These are phyloP conservation scores for Vanrija pseudolonga DNA, from an alignment of 1,284 basidiomycete genomes.

Conservation along the genomic window DNA sequence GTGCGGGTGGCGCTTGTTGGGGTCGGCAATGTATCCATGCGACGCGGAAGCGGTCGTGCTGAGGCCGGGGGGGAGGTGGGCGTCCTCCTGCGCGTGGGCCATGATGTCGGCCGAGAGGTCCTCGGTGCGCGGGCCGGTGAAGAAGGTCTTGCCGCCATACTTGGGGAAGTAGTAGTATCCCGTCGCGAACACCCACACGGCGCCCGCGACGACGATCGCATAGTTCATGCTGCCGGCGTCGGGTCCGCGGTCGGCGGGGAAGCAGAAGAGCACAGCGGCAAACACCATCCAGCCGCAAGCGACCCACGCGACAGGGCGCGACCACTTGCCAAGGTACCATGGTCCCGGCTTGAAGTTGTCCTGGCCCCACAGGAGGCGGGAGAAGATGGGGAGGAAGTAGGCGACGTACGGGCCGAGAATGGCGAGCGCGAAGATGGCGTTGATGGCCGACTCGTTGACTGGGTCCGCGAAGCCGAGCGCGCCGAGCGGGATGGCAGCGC, in stretches of 20 bases:
- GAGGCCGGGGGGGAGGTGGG: too few species aligned
- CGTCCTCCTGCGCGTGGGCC: not conserved
- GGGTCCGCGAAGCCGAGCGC: conserved; percentile 38
- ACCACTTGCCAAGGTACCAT: conserved; percentile 33
- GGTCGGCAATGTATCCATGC: too few species aligned
- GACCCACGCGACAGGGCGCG: conserved; percentile 29
- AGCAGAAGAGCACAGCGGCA: conserved; percentile 41
- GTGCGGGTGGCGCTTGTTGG: too few species aligned
- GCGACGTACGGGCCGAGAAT: conserved; percentile 35
- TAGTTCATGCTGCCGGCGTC: conserved; percentile 38
- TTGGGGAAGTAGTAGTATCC: conserved; percentile 34
- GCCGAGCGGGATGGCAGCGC: conserved; percentile 35
- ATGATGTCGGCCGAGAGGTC: conserved; percentile 11
- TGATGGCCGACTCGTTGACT: conserved; percentile 36
- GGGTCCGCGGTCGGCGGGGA: conserved; percentile 34
- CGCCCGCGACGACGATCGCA: conserved; percentile 32
- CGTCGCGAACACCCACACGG: conserved; percentile 37
- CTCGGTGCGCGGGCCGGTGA: conserved; percentile 17
- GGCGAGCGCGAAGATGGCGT: conserved; percentile 41
- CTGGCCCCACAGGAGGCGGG: conserved; percentile 31
- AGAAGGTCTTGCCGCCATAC: conserved; percentile 43
- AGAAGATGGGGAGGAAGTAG: conserved; percentile 39
- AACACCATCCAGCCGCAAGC: conserved; percentile 41
- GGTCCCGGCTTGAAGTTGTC: conserved; percentile 36
- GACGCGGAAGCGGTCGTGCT: too few species aligned